Conservation (phyloP, 2,329 filamentous ascomycete genomes). For the Paecilomyces niveus region DNA sequence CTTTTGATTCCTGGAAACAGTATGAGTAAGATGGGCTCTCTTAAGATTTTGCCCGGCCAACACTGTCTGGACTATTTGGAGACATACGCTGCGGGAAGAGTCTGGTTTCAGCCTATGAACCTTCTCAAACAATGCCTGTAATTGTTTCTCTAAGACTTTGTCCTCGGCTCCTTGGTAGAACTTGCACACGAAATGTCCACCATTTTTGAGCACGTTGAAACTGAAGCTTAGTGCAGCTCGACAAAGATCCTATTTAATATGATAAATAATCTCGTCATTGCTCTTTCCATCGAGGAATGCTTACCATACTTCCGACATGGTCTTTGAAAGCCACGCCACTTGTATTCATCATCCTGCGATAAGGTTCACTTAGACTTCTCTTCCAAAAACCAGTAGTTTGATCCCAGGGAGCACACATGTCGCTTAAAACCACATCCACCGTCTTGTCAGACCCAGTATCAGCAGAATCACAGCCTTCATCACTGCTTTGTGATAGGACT, state of each 20-base stretch:
- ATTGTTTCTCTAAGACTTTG: constrained; percentile 64
- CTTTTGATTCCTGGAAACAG: constrained; percentile 62
- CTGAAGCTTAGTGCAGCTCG: constrained; percentile 76
- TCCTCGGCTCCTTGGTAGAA: constrained; percentile 93
- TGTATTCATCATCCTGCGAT: constrained; percentile 99
- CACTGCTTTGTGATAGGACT: constrained; percentile 25
- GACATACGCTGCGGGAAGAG: constrained; percentile 72
- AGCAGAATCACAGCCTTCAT: constrained; percentile 1
- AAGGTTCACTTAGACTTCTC: constrained; percentile 90
- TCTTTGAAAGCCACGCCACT: constrained; percentile 81
- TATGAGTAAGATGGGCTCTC: background rate
- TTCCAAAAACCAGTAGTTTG: constrained; percentile 71
- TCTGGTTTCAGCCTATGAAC: constrained; percentile 88
- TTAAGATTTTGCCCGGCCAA: constrained; percentile 1
- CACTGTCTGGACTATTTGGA: background rate
- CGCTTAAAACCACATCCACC: constrained; percentile 91
- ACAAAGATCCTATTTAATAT: constrained; percentile 68
- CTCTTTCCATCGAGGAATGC: constrained; percentile 21
- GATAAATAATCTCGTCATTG: background rate
- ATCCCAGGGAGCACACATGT: constrained; percentile 98
- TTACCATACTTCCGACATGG: constrained; percentile 90
- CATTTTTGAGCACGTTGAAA: constrained; percentile 70
- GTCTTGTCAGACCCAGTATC: constrained; percentile 41
- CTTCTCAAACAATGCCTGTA: constrained; percentile 69
- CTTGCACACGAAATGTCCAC: constrained; percentile 93